phyloP scores from a whole-genome alignment of 129 eudicot genomes.

The Tanacetum coccineum region DNA sequence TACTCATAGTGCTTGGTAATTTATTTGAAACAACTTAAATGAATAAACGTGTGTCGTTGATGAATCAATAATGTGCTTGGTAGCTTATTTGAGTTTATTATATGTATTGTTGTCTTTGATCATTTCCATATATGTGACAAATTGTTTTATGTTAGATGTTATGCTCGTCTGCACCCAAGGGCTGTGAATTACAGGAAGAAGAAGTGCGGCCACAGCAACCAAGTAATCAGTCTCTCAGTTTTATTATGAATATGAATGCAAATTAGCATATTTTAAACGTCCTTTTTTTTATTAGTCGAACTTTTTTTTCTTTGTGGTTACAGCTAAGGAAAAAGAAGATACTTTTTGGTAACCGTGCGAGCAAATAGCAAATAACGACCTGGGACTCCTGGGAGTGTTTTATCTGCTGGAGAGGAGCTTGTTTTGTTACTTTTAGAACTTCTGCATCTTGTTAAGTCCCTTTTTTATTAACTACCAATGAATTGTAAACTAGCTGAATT shows the following conservation, averaged over 20 bases:
- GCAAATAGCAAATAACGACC: not conserved
- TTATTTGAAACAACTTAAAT: not conserved
- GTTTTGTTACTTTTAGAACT: not conserved
- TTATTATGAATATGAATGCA: too few species aligned
- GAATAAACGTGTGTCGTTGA: not conserved
- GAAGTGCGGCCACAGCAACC: constrained; percentile 8
- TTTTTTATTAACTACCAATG: not conserved
- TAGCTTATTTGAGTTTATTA: too few species aligned
- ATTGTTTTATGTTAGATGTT: not conserved
- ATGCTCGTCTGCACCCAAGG: not conserved
- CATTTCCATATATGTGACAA: too few species aligned
- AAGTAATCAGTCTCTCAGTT: not conserved
- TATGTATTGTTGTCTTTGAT: too few species aligned
- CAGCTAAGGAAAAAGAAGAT: not conserved
- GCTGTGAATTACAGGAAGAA: not conserved
- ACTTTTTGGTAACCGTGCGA: too few species aligned
- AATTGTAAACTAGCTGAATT: not conserved
- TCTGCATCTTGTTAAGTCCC: not conserved
- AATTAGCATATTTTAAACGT: too few species aligned
- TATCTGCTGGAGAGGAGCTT: not conserved
- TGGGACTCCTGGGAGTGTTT: not conserved
- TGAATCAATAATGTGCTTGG: too few species aligned
- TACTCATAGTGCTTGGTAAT: not conserved
- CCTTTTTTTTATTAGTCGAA: too few species aligned
- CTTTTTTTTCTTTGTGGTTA: not conserved